Percentiles rank a stretch among this genome's conserved stretches.
phyloP scores from a whole-genome alignment of 2,329 filamentous ascomycete genomes.

The Parascedosporium putredinis region DNA sequence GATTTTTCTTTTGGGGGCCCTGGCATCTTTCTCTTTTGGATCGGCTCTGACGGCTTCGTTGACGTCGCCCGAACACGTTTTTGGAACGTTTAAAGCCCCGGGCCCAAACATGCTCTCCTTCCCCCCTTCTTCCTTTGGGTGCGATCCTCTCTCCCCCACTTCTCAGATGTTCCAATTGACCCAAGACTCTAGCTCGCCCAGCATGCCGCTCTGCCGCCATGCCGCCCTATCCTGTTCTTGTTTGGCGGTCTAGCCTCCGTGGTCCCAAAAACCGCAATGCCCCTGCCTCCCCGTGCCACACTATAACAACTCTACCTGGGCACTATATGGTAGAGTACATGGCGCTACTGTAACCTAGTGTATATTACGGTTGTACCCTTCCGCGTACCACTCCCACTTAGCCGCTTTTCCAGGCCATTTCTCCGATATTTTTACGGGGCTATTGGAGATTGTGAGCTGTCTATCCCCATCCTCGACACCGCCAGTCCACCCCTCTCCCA shows the following conservation, averaged over 20 bases:
- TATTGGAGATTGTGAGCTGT: background rate
- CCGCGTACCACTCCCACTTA: background rate
- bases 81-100: background rate
- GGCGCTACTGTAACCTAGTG: background rate
- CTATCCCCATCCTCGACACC: no score
- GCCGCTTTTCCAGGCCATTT: background rate
- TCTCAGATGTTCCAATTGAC: no score
- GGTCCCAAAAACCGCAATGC: background rate
- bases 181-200: no score
- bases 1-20: no score
- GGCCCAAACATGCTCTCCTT: no score
- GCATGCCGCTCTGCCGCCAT: no score
- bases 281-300: background rate
- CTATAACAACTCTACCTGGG: background rate
- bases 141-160: no score
- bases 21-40: background rate
- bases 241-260: background rate
- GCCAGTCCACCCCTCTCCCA: no score
- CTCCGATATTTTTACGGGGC: background rate
- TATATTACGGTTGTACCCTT: slow-evolving; percentile 1
- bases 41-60: slow-evolving; percentile 1
- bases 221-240: no score
- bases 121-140: no score
- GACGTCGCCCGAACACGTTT: background rate
- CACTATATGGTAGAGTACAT: background rate